Conservation (phyloP, 139 green algal species). For the Haematococcus lacustris region DNA sequence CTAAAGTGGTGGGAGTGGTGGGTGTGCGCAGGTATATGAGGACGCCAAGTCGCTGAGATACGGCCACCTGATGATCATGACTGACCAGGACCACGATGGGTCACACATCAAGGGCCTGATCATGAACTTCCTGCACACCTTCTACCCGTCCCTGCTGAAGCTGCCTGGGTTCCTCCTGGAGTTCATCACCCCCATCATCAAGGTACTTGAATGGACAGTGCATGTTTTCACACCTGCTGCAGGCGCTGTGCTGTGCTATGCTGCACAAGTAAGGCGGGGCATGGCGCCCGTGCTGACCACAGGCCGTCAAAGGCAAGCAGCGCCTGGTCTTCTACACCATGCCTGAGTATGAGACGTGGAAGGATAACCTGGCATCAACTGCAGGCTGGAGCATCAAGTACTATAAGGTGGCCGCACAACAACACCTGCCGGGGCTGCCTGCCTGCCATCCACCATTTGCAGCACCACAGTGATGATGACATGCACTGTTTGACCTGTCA, state of each 20-base stretch:
- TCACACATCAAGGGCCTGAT: constrained; percentile 99
- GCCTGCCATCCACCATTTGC: no score
- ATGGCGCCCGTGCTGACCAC: no score
- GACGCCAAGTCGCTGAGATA: constrained; percentile 90
- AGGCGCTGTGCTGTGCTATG: no score
- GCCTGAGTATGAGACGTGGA: constrained; percentile 97
- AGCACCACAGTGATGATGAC: no score
- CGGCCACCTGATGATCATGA: constrained; percentile 99
- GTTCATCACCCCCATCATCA: constrained; percentile 99
- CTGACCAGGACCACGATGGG: constrained; percentile 98
- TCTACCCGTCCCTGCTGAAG: constrained; percentile 93
- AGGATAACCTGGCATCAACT: constrained; percentile 49
- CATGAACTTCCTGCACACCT: constrained; percentile 98
- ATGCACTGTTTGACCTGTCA: no score
- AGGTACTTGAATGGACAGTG: no score
- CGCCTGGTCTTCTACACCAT: constrained; percentile 92
- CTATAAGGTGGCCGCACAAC: constrained; percentile 94
- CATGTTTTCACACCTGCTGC: no score
- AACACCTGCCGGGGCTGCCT: no score
- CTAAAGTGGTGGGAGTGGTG: no score
- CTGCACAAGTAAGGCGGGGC: background rate
- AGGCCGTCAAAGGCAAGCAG: constrained; percentile 78
- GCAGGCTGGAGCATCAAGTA: constrained; percentile 97
- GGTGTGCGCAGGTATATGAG: constrained; percentile 77
- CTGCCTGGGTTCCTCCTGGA: constrained; percentile 92